Percentiles rank a stretch among this genome's conserved stretches.
Conservation (phyloP, 106 monocot genomes). For the Agapanthus africanus region DNA sequence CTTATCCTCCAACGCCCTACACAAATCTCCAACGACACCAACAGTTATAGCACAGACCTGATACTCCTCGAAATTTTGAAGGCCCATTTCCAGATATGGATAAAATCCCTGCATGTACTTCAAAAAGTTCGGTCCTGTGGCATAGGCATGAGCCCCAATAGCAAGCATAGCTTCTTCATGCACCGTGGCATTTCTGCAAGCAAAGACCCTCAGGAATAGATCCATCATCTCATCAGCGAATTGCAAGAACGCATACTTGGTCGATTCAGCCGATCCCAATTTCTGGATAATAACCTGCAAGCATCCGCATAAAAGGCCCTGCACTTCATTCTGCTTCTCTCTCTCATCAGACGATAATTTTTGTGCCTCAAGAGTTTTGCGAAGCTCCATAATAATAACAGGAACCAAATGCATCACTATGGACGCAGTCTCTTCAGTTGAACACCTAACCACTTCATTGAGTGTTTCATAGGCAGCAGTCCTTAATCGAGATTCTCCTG, state of each 20-base stretch:
- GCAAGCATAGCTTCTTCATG: constrained; percentile 99
- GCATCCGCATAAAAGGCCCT: constrained; percentile 92
- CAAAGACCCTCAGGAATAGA: constrained; percentile 84
- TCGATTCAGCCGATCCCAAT: constrained; percentile 58
- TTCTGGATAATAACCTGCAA: constrained; percentile 95
- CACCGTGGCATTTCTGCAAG: constrained; percentile 79
- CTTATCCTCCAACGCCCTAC: constrained; percentile 88
- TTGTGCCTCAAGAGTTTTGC: constrained; percentile 67
- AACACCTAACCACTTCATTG: constrained; percentile 86
- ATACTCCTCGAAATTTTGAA: constrained; percentile 94
- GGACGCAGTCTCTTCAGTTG: constrained; percentile 65
- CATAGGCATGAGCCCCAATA: constrained; percentile 90
- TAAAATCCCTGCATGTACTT: constrained; percentile 93
- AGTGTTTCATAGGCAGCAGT: constrained; percentile 88
- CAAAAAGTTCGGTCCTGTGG: constrained; percentile 48
- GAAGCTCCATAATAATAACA: constrained; percentile 79
- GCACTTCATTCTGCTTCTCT: constrained; percentile 86
- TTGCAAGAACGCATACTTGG: constrained; percentile 66
- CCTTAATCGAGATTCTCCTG: constrained; percentile 64
- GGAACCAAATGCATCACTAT: constrained; percentile 72
- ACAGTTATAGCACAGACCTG: constrained; percentile 94
- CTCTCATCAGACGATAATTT: constrained; percentile 63
- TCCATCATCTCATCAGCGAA: constrained; percentile 90
- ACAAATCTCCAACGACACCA: constrained; percentile 91
- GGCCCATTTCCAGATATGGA: constrained; percentile 86